Conservation (phyloP, 192 early-diverging fungal species). For the Coemansia sp. region DNA sequence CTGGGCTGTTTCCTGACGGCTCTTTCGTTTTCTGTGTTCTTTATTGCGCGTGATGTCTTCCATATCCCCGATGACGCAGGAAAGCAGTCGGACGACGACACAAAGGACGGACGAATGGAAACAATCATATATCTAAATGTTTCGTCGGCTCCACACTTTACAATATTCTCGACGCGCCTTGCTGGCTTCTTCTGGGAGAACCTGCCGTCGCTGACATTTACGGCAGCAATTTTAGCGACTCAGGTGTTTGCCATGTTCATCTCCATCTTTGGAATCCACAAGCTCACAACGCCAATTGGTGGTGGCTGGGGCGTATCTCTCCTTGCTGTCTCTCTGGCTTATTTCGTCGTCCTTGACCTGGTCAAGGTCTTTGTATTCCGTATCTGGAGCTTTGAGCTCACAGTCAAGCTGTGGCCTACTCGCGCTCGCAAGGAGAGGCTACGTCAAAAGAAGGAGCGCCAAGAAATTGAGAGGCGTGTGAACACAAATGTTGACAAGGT, state of each 20-base stretch:
- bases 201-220: constrained; percentile 77
- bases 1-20: constrained; percentile 73
- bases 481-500: constrained; percentile 41
- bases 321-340: constrained; percentile 74
- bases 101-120: constrained; percentile 58
- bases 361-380: constrained; percentile 89
- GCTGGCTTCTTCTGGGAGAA: constrained; percentile 87
- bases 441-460: constrained; percentile 52
- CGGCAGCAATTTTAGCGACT: constrained; percentile 79
- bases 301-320: constrained; percentile 72
- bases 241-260: constrained; percentile 89
- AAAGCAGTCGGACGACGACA: constrained; percentile 48
- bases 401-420: constrained; percentile 80
- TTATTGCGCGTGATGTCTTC: constrained; percentile 67
- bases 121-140: constrained; percentile 95
- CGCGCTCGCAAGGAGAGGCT: constrained; percentile 63
- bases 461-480: constrained; percentile 54
- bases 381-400: constrained; percentile 87
- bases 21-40: constrained; percentile 84
- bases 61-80: constrained; percentile 52
- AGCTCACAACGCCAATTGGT: constrained; percentile 63
- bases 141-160: constrained; percentile 88
- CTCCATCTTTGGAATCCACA: constrained; percentile 69
- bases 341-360: constrained; percentile 82
- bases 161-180: constrained; percentile 91